Conservation (phyloP, 805 yeast species). For the Saccharomycopsis oosterbeekiorum region DNA sequence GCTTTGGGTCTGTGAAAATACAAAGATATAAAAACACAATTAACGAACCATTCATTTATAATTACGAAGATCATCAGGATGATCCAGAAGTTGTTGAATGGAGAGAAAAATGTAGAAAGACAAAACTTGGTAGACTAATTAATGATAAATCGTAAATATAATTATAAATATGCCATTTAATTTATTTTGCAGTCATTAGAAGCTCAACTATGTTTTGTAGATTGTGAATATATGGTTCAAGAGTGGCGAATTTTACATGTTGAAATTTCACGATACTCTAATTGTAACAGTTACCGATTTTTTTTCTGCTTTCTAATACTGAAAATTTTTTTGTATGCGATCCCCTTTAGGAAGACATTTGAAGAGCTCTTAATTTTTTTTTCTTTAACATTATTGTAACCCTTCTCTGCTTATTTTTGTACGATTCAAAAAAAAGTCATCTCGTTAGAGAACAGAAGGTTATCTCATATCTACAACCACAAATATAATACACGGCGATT, state of each 20-base stretch:
- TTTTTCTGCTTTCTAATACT: neutral
- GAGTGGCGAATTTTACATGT: neutral
- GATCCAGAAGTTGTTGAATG: slow-evolving; percentile 8
- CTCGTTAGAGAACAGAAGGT: too few species aligned
- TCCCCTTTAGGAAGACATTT: neutral
- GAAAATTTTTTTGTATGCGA: neutral
- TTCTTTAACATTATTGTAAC: neutral
- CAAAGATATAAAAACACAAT: slow-evolving; percentile 32
- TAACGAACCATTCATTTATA: slow-evolving; percentile 42
- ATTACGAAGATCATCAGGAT: slow-evolving; percentile 26
- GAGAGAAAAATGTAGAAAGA: slow-evolving; percentile 6
- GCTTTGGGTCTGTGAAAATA: slow-evolving; percentile 40
- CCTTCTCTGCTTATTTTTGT: neutral
- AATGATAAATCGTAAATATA: neutral
- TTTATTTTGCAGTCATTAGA: too few species aligned
- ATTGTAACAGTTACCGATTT: neutral
- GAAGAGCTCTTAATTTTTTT: neutral
- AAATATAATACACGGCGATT: too few species aligned
- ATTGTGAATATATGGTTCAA: too few species aligned
- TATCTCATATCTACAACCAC: too few species aligned
- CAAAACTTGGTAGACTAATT: neutral
- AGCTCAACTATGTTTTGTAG: too few species aligned
- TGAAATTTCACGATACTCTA: neutral
- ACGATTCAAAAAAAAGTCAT: neutral
- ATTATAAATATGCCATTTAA: neutral